Conservation (phyloP, 75 land plant genomes). For the Adiantum capillusveneris region DNA sequence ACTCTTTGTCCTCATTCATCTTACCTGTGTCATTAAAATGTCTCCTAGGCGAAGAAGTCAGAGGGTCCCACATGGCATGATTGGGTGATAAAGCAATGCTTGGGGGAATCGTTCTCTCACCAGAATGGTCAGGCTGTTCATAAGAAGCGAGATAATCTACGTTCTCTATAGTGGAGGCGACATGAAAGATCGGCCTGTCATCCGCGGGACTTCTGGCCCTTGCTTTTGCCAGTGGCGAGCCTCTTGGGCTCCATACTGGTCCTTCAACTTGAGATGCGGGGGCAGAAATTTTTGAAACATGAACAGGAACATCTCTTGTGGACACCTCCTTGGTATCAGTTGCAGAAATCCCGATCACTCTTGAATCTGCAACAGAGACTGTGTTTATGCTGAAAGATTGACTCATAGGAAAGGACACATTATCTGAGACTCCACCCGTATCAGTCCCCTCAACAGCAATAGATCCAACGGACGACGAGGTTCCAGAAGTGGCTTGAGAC, state of each 20-base stretch:
- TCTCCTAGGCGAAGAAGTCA: conserved; percentile 11
- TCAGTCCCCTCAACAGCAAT: neutral
- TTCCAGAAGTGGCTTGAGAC: neutral
- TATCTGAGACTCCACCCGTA: no score
- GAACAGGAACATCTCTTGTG: no score
- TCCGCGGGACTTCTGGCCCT: conserved; percentile 38
- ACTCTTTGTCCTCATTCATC: neutral
- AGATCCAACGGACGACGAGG: neutral
- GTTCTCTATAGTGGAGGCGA: conserved; percentile 19
- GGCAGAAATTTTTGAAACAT: no score
- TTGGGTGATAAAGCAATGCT: conserved; percentile 11
- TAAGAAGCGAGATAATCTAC: conserved; percentile 3
- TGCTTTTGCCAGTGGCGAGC: conserved; percentile 27
- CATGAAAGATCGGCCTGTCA: conserved; percentile 5
- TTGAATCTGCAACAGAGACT: no score
- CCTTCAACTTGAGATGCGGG: no score
- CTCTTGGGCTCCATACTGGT: conserved; percentile 27
- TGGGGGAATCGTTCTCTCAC: conserved; percentile 24
- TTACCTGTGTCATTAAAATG: neutral
- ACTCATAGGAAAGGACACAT: no score
- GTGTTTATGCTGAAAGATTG: no score
- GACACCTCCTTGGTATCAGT: no score
- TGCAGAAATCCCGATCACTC: no score
- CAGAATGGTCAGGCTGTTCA: conserved; percentile 24
- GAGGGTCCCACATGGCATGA: conserved; percentile 4